Percentiles rank a stretch among this genome's conserved stretches.
Evolutionary conservation across 2,329 filamentous ascomycete species (phyloP).

Genomic region (Botrytis porri): DNA sequence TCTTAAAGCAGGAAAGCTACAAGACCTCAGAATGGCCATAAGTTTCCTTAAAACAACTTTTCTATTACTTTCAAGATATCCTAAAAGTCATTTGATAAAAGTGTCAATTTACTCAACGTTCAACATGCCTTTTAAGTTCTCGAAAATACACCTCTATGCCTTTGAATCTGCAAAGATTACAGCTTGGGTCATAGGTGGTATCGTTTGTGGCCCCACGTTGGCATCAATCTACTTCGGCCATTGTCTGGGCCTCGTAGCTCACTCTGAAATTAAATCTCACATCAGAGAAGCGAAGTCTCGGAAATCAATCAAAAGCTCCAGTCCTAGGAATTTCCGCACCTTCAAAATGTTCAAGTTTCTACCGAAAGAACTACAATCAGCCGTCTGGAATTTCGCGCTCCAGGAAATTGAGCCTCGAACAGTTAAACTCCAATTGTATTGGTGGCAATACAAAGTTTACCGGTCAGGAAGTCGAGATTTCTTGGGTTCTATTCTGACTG

Average conservation of each 20-base stretch:
- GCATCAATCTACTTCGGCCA: accelerated
- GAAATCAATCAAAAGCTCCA: background rate
- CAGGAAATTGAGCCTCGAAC: background rate
- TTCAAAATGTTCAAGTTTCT: background rate
- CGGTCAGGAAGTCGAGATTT: too few relatives aligned
- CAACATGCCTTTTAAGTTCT: background rate
- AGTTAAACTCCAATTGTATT: background rate
- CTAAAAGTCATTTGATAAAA: background rate
- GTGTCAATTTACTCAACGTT: too few relatives aligned
- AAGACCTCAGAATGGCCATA: background rate
- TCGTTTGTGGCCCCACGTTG: accelerated
- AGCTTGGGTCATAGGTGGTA: background rate
- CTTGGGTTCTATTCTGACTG: background rate
- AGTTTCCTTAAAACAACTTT: too few relatives aligned
- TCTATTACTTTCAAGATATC: background rate
- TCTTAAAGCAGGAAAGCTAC: background rate
- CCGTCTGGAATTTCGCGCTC: background rate
- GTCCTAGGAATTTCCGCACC: background rate
- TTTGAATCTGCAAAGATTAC: background rate
- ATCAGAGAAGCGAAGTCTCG: background rate
- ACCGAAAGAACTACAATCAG: background rate
- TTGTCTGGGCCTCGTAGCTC: background rate
- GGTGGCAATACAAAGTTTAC: background rate
- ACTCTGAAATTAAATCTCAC: background rate
- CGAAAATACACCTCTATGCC: background rate